phyloP scores from a whole-genome alignment of 371 early-diverging fungal genomes.

The Apophysomyces ossiformis region DNA sequence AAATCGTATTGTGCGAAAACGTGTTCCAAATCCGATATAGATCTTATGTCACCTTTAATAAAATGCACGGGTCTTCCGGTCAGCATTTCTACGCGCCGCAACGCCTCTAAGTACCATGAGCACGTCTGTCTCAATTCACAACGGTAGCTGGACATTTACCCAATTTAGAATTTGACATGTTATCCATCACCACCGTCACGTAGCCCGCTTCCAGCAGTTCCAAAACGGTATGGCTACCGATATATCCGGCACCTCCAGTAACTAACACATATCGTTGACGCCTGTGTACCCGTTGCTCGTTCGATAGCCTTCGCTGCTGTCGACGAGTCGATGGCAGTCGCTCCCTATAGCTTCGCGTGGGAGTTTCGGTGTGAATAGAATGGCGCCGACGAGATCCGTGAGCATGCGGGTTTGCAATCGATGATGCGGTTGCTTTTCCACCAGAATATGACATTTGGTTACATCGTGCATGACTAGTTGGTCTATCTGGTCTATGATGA shows the following conservation, averaged over 20 bases:
- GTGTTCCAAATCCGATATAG: slow-evolving; percentile 45
- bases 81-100: slow-evolving; percentile 48
- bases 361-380: not conserved
- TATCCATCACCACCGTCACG: slow-evolving; percentile 82
- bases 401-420: not conserved
- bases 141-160: slow-evolving; percentile 26
- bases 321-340: not conserved
- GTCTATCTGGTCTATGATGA: not conserved
- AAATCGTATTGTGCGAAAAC: slow-evolving; percentile 72
- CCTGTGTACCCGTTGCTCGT: not conserved
- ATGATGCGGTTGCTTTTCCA: not conserved
- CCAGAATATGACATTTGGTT: not conserved
- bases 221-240: slow-evolving; percentile 88
- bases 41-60: slow-evolving; percentile 48
- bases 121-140: not conserved
- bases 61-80: slow-evolving; percentile 47
- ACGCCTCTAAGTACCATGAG: slow-evolving; percentile 39
- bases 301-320: not conserved
- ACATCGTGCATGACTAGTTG: not conserved
- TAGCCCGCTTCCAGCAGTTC: slow-evolving; percentile 74
- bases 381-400: slow-evolving; percentile 5
- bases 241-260: slow-evolving; percentile 91
- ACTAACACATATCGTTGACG: slow-evolving; percentile 65
- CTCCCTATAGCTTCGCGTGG: not conserved
- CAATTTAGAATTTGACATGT: slow-evolving; percentile 68